Base-by-base conservation (phyloP, 495 filamentous ascomycete genomes). In the Xylaria flabelliformis region DNA sequence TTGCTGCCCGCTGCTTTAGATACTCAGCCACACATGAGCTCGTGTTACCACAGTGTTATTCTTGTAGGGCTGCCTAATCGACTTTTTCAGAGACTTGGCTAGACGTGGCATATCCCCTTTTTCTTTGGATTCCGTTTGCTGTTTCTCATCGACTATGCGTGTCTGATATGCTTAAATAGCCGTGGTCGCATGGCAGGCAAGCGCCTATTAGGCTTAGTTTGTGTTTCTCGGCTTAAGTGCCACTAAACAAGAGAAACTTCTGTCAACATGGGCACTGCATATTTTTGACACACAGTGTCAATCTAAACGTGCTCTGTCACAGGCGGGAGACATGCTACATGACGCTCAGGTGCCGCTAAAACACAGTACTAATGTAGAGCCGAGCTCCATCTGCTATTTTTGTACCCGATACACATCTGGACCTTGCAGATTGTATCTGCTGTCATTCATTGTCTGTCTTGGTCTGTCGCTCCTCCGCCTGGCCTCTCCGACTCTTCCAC, bases 401-500 rank as follows among this genome's bases (percentile, higher is more conserved):
- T 12, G 61, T 64, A 64, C n/a, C 39, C 39, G 61, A 39, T 64
- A 64, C 61, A 17, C 39, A 29, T n/a, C 61, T 64, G 61, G 61
- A 42, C 61, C 61, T 64, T 64, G 61, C 61, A 64, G 61, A 39
- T 39, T 61, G 58, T 64, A 10, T 42, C 61, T 5, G n/a, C 61
- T 19, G 61, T 64, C 61, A 64, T 44, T 61, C 61, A 64, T 44
- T 61, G 58, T 44, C 36, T 64, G 39, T 64, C 61, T 44, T 64
- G 61, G 61, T 24, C n/a, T 44, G 39, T 42, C 59, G 21, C 26
- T 29, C 26, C 19, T 41, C 15, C 59, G 34, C 34, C 59, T 63
- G 8, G 19, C 59, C 59, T 42, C 61, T 63, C 61, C 61, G 61
- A 29, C 61, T 64, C 61, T 64, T 64, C 61, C 61, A 64, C 58